These are phyloP conservation scores for Wallemia mellicola DNA, from an alignment of 1,284 basidiomycete genomes.

Conservation along the genomic window DNA sequence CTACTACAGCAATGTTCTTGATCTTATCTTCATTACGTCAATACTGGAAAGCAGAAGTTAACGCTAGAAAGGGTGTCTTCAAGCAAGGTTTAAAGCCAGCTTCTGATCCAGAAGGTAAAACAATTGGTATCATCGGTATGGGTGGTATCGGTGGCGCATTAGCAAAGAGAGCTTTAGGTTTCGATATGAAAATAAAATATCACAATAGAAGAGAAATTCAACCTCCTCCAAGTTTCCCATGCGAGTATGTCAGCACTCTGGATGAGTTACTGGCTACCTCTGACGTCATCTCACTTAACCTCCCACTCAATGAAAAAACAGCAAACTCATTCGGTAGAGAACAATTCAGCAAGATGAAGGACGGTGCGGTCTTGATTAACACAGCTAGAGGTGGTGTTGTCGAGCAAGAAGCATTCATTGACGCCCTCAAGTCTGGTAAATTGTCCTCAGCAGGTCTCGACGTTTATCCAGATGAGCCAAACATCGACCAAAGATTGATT, in stretches of 20 bases:
- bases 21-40: slow-evolving; percentile 54
- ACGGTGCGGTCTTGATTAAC: slow-evolving; percentile 51
- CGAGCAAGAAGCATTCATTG: slow-evolving; percentile 58
- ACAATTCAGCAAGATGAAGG: slow-evolving; percentile 50
- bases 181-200: slow-evolving; percentile 54
- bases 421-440: slow-evolving; percentile 48
- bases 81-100: slow-evolving; percentile 25
- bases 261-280: slow-evolving; percentile 39
- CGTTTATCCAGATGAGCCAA: slow-evolving; percentile 63
- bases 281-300: slow-evolving; percentile 36
- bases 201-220: slow-evolving; percentile 34
- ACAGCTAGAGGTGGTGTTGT: slow-evolving; percentile 70
- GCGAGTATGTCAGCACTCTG: slow-evolving; percentile 33
- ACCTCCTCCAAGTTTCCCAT: slow-evolving; percentile 33
- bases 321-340: slow-evolving; percentile 41
- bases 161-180: slow-evolving; percentile 20
- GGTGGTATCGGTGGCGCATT: slow-evolving; percentile 45
- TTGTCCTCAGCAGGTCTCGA: slow-evolving; percentile 58
- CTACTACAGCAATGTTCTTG: slow-evolving; percentile 60
- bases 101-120: slow-evolving; percentile 45
- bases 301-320: slow-evolving; percentile 32
- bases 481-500: slow-evolving; percentile 47
- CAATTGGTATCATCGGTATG: slow-evolving; percentile 57
- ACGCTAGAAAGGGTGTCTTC: slow-evolving; percentile 28
- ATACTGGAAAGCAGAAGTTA: slow-evolving; percentile 39